A percentile compares a stretch with the other conserved stretches of the same genome.
These are phyloP conservation scores for Luffa aegyptiaca DNA, from an alignment of 306 rosid species.

Conservation along the genomic window DNA sequence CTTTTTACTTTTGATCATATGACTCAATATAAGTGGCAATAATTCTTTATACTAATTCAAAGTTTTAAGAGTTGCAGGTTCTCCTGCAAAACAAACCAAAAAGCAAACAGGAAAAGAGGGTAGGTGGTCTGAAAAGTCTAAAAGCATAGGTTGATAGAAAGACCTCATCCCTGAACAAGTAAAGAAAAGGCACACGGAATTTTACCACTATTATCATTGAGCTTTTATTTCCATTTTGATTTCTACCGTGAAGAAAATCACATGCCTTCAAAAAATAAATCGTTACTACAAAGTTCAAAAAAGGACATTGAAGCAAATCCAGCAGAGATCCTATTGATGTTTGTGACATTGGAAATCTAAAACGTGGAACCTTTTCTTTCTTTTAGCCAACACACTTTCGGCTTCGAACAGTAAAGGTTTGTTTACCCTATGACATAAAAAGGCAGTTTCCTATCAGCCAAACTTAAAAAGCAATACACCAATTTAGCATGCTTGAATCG, in stretches of 20 bases:
- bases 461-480: not conserved
- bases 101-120: not conserved
- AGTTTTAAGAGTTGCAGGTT: not conserved
- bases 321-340: not conserved
- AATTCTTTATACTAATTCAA: not conserved
- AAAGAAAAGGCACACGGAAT: not conserved
- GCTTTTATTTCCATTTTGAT: not conserved
- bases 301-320: conserved; percentile 2
- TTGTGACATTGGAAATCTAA: conserved; percentile 4
- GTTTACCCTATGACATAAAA: not conserved
- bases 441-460: not conserved
- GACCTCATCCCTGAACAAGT: not conserved
- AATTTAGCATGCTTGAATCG: not conserved
- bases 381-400: conserved; percentile 12
- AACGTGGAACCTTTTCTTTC: conserved; percentile 2
- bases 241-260: not conserved
- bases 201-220: not conserved
- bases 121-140: conserved; percentile 8
- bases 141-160: not conserved
- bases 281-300: not conserved
- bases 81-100: not conserved
- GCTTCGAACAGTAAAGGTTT: not conserved
- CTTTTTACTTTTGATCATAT: not conserved
- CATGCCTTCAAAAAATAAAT: not conserved
- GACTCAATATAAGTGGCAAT: not conserved